Conservation (phyloP, 257 asterid genomes). For the Solanum pimpinellifolium region DNA sequence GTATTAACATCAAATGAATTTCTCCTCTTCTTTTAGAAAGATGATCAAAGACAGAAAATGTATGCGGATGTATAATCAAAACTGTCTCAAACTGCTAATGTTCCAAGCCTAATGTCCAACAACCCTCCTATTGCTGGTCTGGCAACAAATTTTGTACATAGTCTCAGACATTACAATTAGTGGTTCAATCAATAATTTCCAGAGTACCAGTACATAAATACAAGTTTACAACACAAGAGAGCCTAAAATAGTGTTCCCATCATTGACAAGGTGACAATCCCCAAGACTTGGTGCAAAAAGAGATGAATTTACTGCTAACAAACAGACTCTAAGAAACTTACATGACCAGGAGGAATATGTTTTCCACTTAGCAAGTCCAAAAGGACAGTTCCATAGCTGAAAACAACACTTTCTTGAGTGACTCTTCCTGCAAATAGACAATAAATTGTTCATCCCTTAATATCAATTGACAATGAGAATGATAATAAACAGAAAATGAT, state of each 20-base stretch:
- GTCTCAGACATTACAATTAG: not conserved
- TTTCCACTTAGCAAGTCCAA: slow-evolving; percentile 98
- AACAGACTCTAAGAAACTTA: slow-evolving; percentile 18
- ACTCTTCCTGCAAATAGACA: slow-evolving; percentile 74
- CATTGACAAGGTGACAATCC: not conserved
- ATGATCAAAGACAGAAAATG: not conserved
- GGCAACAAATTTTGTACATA: not conserved
- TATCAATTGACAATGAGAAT: not conserved
- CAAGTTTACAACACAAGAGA: not conserved
- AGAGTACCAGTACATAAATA: not conserved
- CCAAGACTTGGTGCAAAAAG: not conserved
- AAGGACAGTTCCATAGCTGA: slow-evolving; percentile 98
- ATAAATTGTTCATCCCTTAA: not conserved
- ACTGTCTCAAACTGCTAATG: not conserved
- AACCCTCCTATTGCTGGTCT: not conserved
- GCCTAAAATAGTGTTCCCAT: not conserved
- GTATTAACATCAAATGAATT: not conserved
- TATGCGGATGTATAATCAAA: not conserved
- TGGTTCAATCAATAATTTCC: not conserved
- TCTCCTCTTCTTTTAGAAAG: not conserved
- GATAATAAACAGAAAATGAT: not conserved
- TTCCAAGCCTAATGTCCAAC: not conserved
- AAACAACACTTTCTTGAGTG: slow-evolving; percentile 93
- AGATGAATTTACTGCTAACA: not conserved
- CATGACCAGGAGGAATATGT: slow-evolving; percentile 98